phyloP scores from a whole-genome alignment of 2,329 filamentous ascomycete species.

The Alternaria alternata region DNA sequence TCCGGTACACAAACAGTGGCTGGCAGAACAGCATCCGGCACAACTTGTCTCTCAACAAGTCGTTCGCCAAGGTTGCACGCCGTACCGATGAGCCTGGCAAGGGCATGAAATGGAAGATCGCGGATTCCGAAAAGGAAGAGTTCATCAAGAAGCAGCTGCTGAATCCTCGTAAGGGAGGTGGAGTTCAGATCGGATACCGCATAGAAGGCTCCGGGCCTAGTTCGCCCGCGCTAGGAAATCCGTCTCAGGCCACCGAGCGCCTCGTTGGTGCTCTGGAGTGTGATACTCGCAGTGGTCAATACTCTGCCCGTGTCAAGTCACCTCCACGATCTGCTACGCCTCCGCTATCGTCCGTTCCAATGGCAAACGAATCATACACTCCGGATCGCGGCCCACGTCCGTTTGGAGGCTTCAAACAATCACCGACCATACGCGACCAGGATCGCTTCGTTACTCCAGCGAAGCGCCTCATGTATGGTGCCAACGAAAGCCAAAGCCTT shows the following conservation, averaged over 20 bases:
- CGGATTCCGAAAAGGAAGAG: conserved; percentile 82
- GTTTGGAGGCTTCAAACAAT: conserved; percentile 42
- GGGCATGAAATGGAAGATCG: conserved; percentile 98
- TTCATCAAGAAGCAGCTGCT: conserved; percentile 75
- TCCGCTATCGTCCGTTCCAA: conserved; percentile 57
- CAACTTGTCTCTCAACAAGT: conserved; percentile 93
- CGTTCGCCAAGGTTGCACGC: conserved; percentile 91
- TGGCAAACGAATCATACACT: conserved; percentile 62
- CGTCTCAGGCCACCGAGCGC: conserved; percentile 62
- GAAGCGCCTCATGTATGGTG: conserved; percentile 43
- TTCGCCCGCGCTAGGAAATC: conserved; percentile 62
- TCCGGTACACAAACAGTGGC: conserved; percentile 81
- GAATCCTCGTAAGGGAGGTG: conserved; percentile 52
- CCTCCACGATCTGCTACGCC: conserved; percentile 58
- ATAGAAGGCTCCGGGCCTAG: conserved; percentile 73
- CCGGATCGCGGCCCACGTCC: conserved; percentile 61
- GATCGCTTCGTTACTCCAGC: conserved; percentile 46
- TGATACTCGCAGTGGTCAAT: conserved; percentile 23
- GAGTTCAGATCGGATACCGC: conserved; percentile 36
- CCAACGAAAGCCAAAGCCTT: conserved; percentile 31
- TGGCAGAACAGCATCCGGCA: conserved; percentile 99
- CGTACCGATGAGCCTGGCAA: conserved; percentile 96
- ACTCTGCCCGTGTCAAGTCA: conserved; percentile 46
- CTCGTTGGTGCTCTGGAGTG: conserved; percentile 53
- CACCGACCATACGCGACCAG: conserved; percentile 38